Evolutionary conservation across 441 rosid genomes (phyloP), one percentile per base, ranked within the genome.

Genomic region (Pelargonium australe): DNA sequence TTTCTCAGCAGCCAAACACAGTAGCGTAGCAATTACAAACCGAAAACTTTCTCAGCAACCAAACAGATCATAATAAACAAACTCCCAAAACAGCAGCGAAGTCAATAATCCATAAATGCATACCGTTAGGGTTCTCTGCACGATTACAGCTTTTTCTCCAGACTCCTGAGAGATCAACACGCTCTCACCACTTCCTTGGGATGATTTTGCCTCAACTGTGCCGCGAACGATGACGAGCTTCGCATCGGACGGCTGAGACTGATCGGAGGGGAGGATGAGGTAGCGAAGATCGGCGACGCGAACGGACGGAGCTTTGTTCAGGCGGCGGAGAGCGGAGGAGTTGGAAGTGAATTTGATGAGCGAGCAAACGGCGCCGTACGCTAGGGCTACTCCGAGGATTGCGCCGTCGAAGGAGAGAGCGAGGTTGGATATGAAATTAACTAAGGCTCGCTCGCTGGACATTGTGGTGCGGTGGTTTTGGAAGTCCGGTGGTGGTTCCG

Each of bases 101-200:
- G 19, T 23, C 37, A 47, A 49, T 6, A 55, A 31, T 11, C 7
- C 20, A 43, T 25, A 61, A 1, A 70, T 31, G 78, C 91, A 20
- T 81, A 94, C 96, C 65, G 92, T 84, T 82, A 86, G 93, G 40
- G 82, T 84, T 79, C 89, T 83, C 73, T 94, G 93, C 31, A 94
- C 71, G 19, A 88, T 74, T 63, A 89, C 94, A 14, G 96, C 94
- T 75, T 85, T 86, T 34, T 91, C 91, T 13, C 96, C 96, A 53
- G 96, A 84, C 75, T 85, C 89, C 51, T 75, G 80, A 58, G 95
- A 82, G 45, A 79, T 80, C 51, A 94, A 75, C 14, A 84, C 78
- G 66, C 71, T 17, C 64, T 7, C 4, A 11, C 8, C 78, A 63
- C 83, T 82, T 44, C 85, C 92, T n/a, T 76, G 80, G 51, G 78